Evolutionary conservation across 2,329 filamentous ascomycete species (phyloP).

Genomic region (Ascochyta viciae-villosae): DNA sequence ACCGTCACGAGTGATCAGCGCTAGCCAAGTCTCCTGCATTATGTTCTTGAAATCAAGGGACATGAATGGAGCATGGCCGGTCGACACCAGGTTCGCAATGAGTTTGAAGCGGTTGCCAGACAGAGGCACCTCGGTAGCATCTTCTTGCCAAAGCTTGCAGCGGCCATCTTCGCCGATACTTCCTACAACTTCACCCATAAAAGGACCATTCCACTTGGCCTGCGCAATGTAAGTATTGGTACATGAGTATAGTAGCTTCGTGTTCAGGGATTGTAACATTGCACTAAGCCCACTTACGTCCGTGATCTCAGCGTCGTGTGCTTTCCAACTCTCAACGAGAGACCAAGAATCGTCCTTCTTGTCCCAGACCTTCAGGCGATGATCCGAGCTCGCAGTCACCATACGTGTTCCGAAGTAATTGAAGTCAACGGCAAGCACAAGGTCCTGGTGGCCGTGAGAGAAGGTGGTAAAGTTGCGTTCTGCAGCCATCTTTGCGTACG

Average conservation of each 20-base stretch:
- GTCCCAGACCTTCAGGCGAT: slow-evolving; percentile 91
- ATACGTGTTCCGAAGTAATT: slow-evolving; percentile 92
- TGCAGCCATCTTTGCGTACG: slow-evolving; percentile 46
- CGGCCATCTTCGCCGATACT: slow-evolving; percentile 89
- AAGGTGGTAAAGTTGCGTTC: slow-evolving; percentile 62
- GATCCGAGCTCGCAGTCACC: slow-evolving; percentile 89
- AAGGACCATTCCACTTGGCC: slow-evolving; percentile 93
- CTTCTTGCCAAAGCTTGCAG: slow-evolving; percentile 92
- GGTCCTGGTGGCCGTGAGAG: slow-evolving; percentile 77
- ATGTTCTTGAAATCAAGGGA: slow-evolving; percentile 89
- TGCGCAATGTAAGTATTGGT: slow-evolving; percentile 49
- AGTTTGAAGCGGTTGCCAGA: slow-evolving; percentile 81
- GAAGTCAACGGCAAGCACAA: slow-evolving; percentile 85
- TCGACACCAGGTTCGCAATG: slow-evolving; percentile 67
- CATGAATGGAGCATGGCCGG: slow-evolving; percentile 73
- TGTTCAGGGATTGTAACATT: too few relatives aligned
- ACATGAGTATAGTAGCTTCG: not conserved
- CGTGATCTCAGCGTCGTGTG: slow-evolving; percentile 87
- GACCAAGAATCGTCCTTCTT: slow-evolving; percentile 78
- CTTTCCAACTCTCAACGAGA: slow-evolving; percentile 85
- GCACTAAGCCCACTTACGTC: slow-evolving; percentile 65
- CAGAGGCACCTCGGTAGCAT: slow-evolving; percentile 76
- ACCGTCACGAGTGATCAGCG: slow-evolving; percentile 83
- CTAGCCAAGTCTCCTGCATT: slow-evolving; percentile 83
- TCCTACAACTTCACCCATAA: slow-evolving; percentile 85